phyloP scores from a whole-genome alignment of 2,329 filamentous ascomycete species.

The Periconia sp. region DNA sequence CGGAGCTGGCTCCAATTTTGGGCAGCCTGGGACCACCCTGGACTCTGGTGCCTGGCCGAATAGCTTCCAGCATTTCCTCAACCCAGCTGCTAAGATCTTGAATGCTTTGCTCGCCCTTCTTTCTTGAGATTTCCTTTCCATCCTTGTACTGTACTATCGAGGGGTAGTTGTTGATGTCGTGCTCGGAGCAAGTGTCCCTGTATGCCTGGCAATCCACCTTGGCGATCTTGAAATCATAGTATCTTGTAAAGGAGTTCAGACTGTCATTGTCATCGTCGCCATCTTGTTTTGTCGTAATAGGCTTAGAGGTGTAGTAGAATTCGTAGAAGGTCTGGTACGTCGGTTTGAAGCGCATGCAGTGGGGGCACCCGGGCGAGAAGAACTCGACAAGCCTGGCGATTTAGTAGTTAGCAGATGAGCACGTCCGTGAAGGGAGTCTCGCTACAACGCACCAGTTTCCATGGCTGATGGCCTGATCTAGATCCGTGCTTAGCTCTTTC shows the following conservation, averaged over 20 bases:
- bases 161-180: conserved; percentile 74
- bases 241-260: conserved; percentile 74
- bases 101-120: conserved; percentile 73
- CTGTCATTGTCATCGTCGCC: conserved; percentile 48
- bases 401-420: no score
- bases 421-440: no score
- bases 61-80: conserved; percentile 76
- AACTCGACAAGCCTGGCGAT: conserved; percentile 56
- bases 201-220: conserved; percentile 85
- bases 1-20: conserved; percentile 66
- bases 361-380: conserved; percentile 62
- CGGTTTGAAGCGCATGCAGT: conserved; percentile 82
- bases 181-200: conserved; percentile 74
- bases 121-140: conserved; percentile 68
- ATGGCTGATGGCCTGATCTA: conserved; percentile 64
- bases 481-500: conserved; percentile 64
- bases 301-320: conserved; percentile 89
- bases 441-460: conserved; percentile 75
- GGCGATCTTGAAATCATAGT: conserved; percentile 89
- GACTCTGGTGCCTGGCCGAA: conserved; percentile 81
- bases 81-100: conserved; percentile 70
- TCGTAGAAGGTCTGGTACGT: conserved; percentile 93
- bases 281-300: conserved; percentile 51
- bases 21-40: conserved; percentile 71
- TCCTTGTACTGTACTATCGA: conserved; percentile 81